A percentile compares a stretch with the other conserved stretches of the same genome.
Conservation (phyloP, 257 asterid species). For the Gentiana dahurica region DNA sequence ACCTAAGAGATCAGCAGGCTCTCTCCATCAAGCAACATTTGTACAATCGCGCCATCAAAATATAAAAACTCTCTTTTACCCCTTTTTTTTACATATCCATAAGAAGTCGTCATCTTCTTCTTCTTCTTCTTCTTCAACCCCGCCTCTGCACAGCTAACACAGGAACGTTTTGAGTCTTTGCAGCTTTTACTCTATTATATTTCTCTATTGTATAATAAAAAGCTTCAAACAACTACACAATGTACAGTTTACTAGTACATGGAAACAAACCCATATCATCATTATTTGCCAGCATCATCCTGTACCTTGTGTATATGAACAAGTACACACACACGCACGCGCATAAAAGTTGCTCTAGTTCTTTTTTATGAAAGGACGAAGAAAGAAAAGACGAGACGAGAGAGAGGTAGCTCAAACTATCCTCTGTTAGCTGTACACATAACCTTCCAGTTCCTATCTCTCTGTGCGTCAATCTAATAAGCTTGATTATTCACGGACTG, state of each 20-base stretch:
- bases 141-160: slow-evolving; percentile 26
- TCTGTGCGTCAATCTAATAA: slow-evolving; percentile 4
- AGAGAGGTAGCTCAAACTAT: slow-evolving; percentile 34
- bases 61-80: slow-evolving; percentile 11
- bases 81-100: slow-evolving; percentile 13
- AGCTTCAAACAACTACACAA: slow-evolving; percentile 21
- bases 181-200: slow-evolving; percentile 16
- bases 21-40: slow-evolving; percentile 23
- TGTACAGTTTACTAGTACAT: slow-evolving; percentile 34
- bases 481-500: slow-evolving; percentile 7
- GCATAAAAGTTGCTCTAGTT: no score
- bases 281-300: slow-evolving; percentile 28
- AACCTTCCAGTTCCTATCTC: slow-evolving; percentile 10
- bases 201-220: slow-evolving; percentile 18
- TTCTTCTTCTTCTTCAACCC: slow-evolving; percentile 4
- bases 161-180: slow-evolving; percentile 18
- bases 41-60: slow-evolving; percentile 19
- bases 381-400: slow-evolving; percentile 13
- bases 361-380: neutral
- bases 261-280: slow-evolving; percentile 13
- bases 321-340: neutral
- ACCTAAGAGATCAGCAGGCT: slow-evolving; percentile 19
- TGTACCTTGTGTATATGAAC: slow-evolving; percentile 7
- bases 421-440: slow-evolving; percentile 33
- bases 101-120: slow-evolving; percentile 7